phyloP scores from a whole-genome alignment of 192 early-diverging fungal genomes.

The Entomortierella chlamydospora region DNA sequence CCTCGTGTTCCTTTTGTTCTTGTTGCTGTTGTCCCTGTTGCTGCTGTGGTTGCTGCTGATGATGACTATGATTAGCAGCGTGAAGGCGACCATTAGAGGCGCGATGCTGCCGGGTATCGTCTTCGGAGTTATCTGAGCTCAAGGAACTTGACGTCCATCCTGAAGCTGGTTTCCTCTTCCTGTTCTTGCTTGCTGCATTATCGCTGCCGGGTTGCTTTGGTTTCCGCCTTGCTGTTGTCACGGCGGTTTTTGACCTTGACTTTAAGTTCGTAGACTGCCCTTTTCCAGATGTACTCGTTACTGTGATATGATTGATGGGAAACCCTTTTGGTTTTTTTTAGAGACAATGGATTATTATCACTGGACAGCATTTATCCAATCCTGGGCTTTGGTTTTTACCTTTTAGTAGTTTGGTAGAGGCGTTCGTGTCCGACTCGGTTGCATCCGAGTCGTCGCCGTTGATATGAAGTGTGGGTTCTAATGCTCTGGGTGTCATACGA shows the following conservation, averaged over 20 bases:
- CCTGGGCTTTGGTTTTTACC: constrained; percentile 1
- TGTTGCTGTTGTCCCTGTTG: no score
- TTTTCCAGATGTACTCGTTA: not conserved
- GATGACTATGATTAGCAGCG: constrained; percentile 5
- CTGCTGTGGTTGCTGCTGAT: no score
- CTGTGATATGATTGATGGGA: not conserved
- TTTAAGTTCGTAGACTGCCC: not conserved
- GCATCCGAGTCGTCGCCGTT: constrained; percentile 12
- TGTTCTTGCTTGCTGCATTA: not conserved
- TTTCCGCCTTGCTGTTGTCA: constrained; percentile 10
- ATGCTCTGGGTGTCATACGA: constrained; percentile 28
- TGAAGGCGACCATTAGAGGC: not conserved
- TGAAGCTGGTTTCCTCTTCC: constrained; percentile 28
- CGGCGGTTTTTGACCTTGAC: not conserved
- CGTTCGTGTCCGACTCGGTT: constrained; percentile 18
- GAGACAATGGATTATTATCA: not conserved
- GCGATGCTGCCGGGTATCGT: constrained; percentile 18
- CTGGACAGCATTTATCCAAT: no score
- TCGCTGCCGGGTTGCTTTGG: not conserved
- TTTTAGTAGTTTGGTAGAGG: not conserved
- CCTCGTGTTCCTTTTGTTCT: no score
- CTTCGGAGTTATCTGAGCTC: constrained; percentile 34
- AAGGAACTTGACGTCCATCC: constrained; percentile 34
- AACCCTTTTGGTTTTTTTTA: not conserved
- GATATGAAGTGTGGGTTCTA: constrained; percentile 19